Percentiles rank a stretch among this genome's conserved stretches.
Evolutionary conservation across 352 stramenopile genomes (phyloP).

Genomic region (Blastocystis sp.): DNA sequence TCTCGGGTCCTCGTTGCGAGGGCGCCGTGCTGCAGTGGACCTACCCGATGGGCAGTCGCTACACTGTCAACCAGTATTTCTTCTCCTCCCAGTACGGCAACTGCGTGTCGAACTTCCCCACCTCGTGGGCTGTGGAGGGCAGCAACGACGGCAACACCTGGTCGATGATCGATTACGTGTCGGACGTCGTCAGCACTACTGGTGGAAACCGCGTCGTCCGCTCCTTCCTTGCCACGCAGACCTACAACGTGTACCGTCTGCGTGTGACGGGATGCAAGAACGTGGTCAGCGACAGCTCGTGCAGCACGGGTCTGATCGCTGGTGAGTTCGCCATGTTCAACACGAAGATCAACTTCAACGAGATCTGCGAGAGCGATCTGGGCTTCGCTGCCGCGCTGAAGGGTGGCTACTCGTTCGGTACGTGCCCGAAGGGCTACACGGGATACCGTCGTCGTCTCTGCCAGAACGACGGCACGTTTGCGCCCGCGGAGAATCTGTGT

Average conservation of each 20-base stretch:
- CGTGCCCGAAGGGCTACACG: constrained; percentile 32
- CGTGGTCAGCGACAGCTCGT: background rate
- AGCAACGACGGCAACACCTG: constrained; percentile 39
- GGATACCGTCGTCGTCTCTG: constrained; percentile 35
- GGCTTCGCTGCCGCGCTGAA: constrained; percentile 12
- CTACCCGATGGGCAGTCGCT: constrained; percentile 43
- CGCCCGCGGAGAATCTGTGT: constrained; percentile 32
- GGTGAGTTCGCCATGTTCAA: constrained; percentile 44
- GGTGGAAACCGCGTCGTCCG: background rate
- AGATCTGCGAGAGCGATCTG: constrained; percentile 7
- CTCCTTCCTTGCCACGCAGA: background rate
- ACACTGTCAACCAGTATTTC: constrained; percentile 29
- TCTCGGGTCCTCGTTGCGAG: constrained; percentile 51
- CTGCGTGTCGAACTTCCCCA: constrained; percentile 24
- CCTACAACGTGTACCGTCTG: constrained; percentile 50
- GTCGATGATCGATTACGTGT: constrained; percentile 48
- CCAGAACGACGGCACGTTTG: background rate
- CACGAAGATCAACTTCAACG: background rate
- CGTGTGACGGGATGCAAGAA: constrained; percentile 53
- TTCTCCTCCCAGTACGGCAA: constrained; percentile 9
- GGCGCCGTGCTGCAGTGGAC: constrained; percentile 39
- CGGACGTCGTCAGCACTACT: background rate
- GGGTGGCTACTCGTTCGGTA: constrained; percentile 19
- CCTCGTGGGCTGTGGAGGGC: constrained; percentile 34
- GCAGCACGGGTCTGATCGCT: background rate